These are phyloP conservation scores for Lecanicillium sp. DNA, from an alignment of 2,329 filamentous ascomycete species.

Conservation along the genomic window DNA sequence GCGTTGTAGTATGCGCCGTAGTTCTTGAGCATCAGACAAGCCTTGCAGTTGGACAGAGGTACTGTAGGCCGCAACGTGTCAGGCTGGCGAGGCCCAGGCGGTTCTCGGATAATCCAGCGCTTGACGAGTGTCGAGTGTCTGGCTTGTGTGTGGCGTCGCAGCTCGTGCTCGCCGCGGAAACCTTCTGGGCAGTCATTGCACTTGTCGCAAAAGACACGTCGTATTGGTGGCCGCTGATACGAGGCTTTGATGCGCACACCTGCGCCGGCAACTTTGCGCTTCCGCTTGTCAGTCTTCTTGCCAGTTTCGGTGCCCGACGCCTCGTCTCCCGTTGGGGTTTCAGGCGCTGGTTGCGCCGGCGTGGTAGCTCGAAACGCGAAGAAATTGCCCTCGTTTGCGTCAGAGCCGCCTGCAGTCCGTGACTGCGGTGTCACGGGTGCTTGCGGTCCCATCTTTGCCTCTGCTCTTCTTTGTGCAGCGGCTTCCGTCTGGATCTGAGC, in stretches of 20 bases:
- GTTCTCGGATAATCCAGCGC: constrained; percentile 49
- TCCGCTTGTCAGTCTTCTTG: not conserved
- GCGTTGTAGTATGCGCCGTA: constrained; percentile 55
- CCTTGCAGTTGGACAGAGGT: constrained; percentile 47
- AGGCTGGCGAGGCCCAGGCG: constrained; percentile 31
- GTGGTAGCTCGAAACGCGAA: not conserved
- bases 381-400: too few species aligned
- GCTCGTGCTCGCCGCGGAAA: constrained; percentile 85
- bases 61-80: constrained; percentile 37
- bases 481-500: too few species aligned
- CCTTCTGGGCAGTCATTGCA: constrained; percentile 80
- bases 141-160: constrained; percentile 58
- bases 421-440: too few species aligned
- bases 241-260: constrained; percentile 23
- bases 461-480: too few species aligned
- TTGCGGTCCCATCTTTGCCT: too few species aligned
- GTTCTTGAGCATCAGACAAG: constrained; percentile 47
- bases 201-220: constrained; percentile 67
- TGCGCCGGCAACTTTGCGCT: not conserved
- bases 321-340: too few species aligned
- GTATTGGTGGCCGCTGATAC: constrained; percentile 50
- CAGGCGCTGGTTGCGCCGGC: constrained; percentile 5
- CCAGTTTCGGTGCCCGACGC: not conserved
- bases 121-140: constrained; percentile 49
- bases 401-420: too few species aligned